Conservation (phyloP, 805 yeast genomes). For the Ascoidea rubescens region DNA sequence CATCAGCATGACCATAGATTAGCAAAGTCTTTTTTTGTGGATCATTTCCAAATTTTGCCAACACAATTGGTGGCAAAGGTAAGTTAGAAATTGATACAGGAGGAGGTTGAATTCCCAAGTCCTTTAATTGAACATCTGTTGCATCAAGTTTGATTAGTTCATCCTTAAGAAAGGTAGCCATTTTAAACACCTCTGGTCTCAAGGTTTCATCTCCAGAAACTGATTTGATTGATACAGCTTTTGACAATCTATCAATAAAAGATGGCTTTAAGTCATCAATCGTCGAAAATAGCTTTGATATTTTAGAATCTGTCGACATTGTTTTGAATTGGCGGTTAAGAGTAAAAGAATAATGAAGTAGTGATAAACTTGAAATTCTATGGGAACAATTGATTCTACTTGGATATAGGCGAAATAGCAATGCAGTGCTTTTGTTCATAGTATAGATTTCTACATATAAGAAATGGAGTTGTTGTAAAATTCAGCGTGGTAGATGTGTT, state of each 20-base stretch:
- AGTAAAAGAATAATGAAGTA: too few species aligned
- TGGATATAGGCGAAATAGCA: too few species aligned
- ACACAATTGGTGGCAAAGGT: conserved; percentile 87
- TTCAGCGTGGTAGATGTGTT: too few species aligned
- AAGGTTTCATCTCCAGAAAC: conserved; percentile 84
- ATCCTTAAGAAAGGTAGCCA: conserved; percentile 68
- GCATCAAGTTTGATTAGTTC: conserved; percentile 70
- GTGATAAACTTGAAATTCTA: too few species aligned
- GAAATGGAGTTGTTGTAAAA: too few species aligned
- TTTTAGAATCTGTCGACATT: not conserved
- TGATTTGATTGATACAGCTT: conserved; percentile 91
- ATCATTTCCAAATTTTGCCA: conserved; percentile 76
- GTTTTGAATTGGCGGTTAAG: too few species aligned
- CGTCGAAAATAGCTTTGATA: conserved; percentile 29
- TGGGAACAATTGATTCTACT: too few species aligned
- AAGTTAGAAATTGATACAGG: conserved; percentile 57
- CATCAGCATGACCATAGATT: conserved; percentile 95
- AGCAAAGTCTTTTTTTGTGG: conserved; percentile 77
- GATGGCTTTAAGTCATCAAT: conserved; percentile 64
- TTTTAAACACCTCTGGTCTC: conserved; percentile 80
- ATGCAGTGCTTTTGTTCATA: too few species aligned
- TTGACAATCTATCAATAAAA: conserved; percentile 55
- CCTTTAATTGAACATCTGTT: conserved; percentile 65
- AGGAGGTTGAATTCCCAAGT: conserved; percentile 85
- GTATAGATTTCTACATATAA: too few species aligned